Base-by-base conservation (phyloP, 805 yeast species). In the Myxozyma nipponensis region DNA sequence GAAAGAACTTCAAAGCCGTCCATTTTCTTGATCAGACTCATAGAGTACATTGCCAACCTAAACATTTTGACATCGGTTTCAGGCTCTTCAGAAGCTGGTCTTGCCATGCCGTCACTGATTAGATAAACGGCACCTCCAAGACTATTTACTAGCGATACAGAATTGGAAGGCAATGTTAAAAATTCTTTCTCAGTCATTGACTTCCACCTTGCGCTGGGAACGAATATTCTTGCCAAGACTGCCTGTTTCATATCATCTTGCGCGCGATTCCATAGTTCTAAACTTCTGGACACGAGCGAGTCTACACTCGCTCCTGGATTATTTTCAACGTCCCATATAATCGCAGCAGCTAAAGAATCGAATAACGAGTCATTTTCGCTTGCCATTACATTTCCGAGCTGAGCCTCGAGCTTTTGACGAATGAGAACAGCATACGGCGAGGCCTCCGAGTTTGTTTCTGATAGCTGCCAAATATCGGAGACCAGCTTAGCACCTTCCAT, bases 401-500 rank as follows among this genome's bases (percentile, higher is more conserved):
- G 58, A 6, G 49, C 41, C 35, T 54, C 58, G 3, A 54, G 42
- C n/a, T 40, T 30, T 32, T 42, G 45, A 10, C 49, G 44, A 22
- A 54, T 54, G 6, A 44, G 24, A 17, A 41, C 46, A 6, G 57
- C 58, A 28, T 28, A 9, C 46, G 38, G 38, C 25, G 26, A 37
- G 26, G 18, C 37, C 46, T 5, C 7, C 9, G 39, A 50, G 4
- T 34, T 32, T 4, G 48, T 19, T 17, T 48, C 58, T 6, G 56
- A 39, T 18, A 54, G 44, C 40, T 54, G 57, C 58, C 58, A 54
- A 6, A 59, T 53, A 1, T 60, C 61, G 42, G 74, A 71, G 10
- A 82, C 63, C 1, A 64, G 60, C 0, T 69, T 66, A 35, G 64
- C 68, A 26, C 70, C 69, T 1, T 66, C 63, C 1, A 58, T 54